Evolutionary conservation across 495 filamentous ascomycete genomes (phyloP).

Genomic region (Aspergillus coremiiformis): DNA sequence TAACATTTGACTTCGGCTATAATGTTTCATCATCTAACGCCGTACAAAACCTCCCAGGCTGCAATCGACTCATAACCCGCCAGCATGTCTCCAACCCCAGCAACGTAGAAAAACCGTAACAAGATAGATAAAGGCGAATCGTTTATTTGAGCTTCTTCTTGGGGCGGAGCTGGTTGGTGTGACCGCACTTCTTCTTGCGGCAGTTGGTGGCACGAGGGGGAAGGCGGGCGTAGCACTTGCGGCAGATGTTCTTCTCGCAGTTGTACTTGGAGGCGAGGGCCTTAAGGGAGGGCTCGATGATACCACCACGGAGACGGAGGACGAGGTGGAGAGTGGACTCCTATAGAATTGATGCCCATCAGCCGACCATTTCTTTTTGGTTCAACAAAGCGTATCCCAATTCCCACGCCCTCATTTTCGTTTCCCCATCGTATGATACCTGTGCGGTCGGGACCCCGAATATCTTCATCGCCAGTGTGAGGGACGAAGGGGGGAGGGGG

Average conservation of each 20-base stretch:
- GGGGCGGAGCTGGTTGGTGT: constrained; percentile 98
- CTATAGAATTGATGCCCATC: constrained; percentile 40
- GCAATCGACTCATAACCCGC: constrained; percentile 33
- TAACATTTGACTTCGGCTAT: constrained; percentile 39
- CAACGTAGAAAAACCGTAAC: constrained; percentile 41
- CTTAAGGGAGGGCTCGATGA: constrained; percentile 99
- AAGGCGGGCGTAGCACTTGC: constrained; percentile 99
- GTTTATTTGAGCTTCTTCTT: constrained; percentile 99
- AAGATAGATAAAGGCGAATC: constrained; percentile 30
- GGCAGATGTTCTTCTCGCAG: constrained; percentile 99
- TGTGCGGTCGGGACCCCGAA: background rate
- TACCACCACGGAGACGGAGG: constrained; percentile 97
- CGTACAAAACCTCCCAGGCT: constrained; percentile 38
- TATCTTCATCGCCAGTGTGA: background rate
- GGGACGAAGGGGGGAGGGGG: too few species aligned
- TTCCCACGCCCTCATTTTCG: background rate
- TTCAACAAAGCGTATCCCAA: background rate
- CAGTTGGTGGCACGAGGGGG: constrained; percentile 98
- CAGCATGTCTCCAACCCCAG: constrained; percentile 26
- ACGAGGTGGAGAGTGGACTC: constrained; percentile 99
- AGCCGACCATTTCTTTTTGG: constrained; percentile 12
- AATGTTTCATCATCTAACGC: constrained; percentile 42
- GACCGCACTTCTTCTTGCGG: constrained; percentile 99
- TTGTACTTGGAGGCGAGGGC: constrained; percentile 98
- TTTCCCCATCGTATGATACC: background rate